A percentile compares a stretch with the other conserved stretches of the same genome.
Conservation (phyloP, 2,329 filamentous ascomycete genomes). For the Colletotrichum acutatum region DNA sequence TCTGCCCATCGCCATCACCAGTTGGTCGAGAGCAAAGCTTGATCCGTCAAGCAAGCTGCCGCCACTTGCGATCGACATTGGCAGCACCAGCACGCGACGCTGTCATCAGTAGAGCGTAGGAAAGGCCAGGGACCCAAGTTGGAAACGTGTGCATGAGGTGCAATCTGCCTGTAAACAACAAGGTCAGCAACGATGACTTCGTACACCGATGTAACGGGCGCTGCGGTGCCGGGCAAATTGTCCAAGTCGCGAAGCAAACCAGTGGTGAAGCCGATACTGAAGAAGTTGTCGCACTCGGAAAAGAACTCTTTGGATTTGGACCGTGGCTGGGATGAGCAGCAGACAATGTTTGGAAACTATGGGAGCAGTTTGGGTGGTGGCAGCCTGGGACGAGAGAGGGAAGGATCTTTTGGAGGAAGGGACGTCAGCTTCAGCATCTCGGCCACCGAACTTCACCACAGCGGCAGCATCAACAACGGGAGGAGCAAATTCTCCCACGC, state of each 20-base stretch:
- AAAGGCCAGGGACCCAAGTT: not conserved
- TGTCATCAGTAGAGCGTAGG: not conserved
- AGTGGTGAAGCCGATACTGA: slow-evolving; percentile 71
- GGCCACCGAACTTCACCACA: slow-evolving; percentile 44
- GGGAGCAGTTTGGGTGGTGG: slow-evolving; percentile 37
- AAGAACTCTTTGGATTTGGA: slow-evolving; percentile 73
- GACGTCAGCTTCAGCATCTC: slow-evolving; percentile 61
- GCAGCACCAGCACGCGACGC: not conserved
- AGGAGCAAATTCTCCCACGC: slow-evolving; percentile 62
- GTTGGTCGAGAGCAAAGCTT: slow-evolving; percentile 4
- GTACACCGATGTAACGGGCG: slow-evolving; percentile 45
- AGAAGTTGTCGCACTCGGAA: slow-evolving; percentile 67
- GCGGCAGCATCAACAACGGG: slow-evolving; percentile 36
- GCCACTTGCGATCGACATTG: not conserved
- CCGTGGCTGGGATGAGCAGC: slow-evolving; percentile 50
- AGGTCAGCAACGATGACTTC: slow-evolving; percentile 47
- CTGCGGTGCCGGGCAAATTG: slow-evolving; percentile 47
- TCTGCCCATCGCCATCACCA: slow-evolving; percentile 26
- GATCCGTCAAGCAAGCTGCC: slow-evolving; percentile 1
- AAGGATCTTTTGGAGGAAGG: slow-evolving; percentile 39
- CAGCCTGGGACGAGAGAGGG: slow-evolving; percentile 42
- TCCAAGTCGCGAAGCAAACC: slow-evolving; percentile 60
- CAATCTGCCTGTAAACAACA: not conserved
- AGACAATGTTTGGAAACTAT: slow-evolving; percentile 30
- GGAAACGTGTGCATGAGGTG: not conserved